A percentile compares a stretch with the other conserved stretches of the same genome.
Conservation (phyloP, 768 basidiomycete genomes). For the Tylopilus intermedius region DNA sequence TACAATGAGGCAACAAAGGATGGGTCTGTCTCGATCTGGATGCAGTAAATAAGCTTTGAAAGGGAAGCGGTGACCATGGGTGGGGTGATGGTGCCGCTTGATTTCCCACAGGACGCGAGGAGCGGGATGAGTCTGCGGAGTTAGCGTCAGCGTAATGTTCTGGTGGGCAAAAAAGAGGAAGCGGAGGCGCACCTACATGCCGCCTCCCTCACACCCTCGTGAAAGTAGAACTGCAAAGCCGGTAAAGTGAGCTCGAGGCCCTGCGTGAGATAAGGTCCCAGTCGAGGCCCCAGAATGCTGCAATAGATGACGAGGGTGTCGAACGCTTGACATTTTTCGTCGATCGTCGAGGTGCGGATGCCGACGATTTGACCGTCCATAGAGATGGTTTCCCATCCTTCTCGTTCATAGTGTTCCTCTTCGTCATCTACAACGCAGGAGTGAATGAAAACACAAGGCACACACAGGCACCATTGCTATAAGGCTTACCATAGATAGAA, state of each 20-base stretch:
- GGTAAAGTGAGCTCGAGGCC: constrained; percentile 69
- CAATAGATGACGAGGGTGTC: constrained; percentile 82
- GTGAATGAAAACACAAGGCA: not conserved
- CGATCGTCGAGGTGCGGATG: constrained; percentile 74
- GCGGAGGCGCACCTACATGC: constrained; percentile 54
- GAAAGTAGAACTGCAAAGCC: constrained; percentile 70
- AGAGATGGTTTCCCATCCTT: constrained; percentile 74
- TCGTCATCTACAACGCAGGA: constrained; percentile 46
- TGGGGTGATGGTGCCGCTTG: constrained; percentile 56
- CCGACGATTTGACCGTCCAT: constrained; percentile 76
- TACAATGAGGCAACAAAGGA: constrained; percentile 76
- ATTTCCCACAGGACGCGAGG: constrained; percentile 63
- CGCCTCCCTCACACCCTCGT: constrained; percentile 80
- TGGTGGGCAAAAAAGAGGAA: not conserved
- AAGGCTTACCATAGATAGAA: constrained; percentile 54
- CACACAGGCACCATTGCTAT: not conserved
- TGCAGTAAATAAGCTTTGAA: constrained; percentile 56
- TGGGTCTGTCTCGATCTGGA: constrained; percentile 64
- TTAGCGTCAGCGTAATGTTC: not conserved
- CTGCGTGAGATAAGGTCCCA: constrained; percentile 70
- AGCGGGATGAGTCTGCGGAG: constrained; percentile 61
- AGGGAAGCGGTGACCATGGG: constrained; percentile 69
- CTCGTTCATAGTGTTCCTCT: constrained; percentile 51
- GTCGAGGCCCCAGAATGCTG: constrained; percentile 58
- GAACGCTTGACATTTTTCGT: constrained; percentile 85